A percentile compares a stretch with the other conserved stretches of the same genome.
phyloP scores from a whole-genome alignment of 306 rosid species.

The Pyrus communis region DNA sequence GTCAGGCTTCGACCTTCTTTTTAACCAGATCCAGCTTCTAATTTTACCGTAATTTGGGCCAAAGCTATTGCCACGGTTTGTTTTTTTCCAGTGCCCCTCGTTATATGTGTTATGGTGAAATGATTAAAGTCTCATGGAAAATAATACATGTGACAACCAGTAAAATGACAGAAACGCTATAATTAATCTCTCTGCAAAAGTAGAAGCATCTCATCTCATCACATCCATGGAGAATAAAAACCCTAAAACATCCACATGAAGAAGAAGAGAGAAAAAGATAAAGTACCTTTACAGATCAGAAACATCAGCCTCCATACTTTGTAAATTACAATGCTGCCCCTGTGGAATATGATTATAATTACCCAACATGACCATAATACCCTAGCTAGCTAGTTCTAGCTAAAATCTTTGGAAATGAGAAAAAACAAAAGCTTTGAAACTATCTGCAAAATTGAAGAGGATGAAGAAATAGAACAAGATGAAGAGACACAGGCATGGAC shows the following conservation, averaged over 20 bases:
- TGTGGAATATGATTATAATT: neutral
- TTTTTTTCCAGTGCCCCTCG: neutral
- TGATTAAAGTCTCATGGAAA: neutral
- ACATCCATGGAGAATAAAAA: neutral
- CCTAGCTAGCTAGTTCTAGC: neutral
- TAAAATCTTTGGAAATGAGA: neutral
- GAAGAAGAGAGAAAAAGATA: neutral
- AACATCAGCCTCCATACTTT: neutral
- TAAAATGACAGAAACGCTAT: neutral
- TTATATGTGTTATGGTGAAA: neutral
- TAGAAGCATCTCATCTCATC: neutral
- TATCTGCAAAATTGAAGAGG: neutral
- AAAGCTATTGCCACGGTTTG: neutral
- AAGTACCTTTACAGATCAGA: neutral
- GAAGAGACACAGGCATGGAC: neutral
- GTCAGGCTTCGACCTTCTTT: slow-evolving; percentile 15
- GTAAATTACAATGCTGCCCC: neutral
- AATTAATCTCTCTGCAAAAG: neutral
- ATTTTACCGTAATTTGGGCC: neutral
- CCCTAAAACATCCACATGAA: neutral
- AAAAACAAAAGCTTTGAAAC: neutral
- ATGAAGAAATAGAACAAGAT: neutral
- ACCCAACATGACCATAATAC: neutral
- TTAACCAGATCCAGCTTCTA: neutral
- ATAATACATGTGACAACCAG: neutral